Base-by-base conservation (phyloP, 2,329 filamentous ascomycete species). In the Talaromyces pinophilus region DNA sequence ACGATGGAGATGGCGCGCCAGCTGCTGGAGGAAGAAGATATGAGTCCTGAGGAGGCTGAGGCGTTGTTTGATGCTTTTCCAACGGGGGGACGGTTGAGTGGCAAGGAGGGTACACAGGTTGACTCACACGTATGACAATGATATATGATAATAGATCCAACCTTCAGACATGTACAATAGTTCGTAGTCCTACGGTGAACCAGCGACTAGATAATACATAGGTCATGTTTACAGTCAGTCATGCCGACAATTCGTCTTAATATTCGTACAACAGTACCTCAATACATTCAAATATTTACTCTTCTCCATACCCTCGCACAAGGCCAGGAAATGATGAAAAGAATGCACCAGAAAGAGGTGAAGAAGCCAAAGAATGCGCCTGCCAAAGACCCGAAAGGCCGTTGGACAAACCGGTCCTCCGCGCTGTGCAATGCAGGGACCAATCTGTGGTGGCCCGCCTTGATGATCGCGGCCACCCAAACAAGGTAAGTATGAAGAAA, bases 1-100 rank as follows among this genome's bases (percentile, higher is more conserved):
- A 92, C 92, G 0, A 87, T 90, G 1, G 91, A 94, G 69, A 88
- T 90, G 77, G 94, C 95, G 3, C 89, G 94, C 71, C 88, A 91
- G 73, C 82, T 99, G 69, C 78, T 98, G 46, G 92, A 97, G 75
- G 83, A 92, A 68, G 83, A 92, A 68, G 87, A 88, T 2, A 87
- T 97, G 25, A 95, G 91, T 63, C 90, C 92, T 0, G 91, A 96
- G 70, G 89, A 91, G 74, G 89, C 88, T 0, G 88, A 90, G 74
- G 86, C 85, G 11, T 79, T 90, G 50, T 74, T 81, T 22, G 79
- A 80, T 52, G 81, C 77, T 3, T 83, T 83, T 70, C 76, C 80
- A 6, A 77, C 76, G 67, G 75, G 60, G 4, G 61, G 61, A 28
- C 46, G 44, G 48, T 42, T 60, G 19, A 67, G 35, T 48, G 65